Evolutionary conservation across 2,329 filamentous ascomycete species (phyloP).

Genomic region (Dothiorella sarmentorum): DNA sequence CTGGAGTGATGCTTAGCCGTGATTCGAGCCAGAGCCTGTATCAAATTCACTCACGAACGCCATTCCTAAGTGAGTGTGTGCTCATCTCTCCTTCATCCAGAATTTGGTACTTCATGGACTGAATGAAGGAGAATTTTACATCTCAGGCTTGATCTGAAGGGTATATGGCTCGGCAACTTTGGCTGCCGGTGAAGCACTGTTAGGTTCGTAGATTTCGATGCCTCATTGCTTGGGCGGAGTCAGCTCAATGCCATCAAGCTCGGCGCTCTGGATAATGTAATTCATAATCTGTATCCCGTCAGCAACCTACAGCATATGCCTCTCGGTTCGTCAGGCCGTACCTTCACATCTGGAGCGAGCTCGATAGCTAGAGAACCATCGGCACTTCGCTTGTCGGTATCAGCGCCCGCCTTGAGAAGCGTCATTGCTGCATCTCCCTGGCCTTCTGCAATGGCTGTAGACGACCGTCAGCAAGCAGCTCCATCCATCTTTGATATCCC

Average conservation of each 20-base stretch:
- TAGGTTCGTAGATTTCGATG: background rate
- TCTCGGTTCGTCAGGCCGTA: conserved; percentile 37
- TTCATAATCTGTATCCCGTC: conserved; percentile 33
- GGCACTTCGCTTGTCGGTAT: conserved; percentile 70
- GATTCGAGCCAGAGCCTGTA: too few species aligned
- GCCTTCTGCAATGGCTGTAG: conserved; percentile 65
- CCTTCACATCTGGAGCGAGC: conserved; percentile 80
- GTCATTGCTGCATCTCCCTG: conserved; percentile 77
- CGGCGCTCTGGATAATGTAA: conserved; percentile 74
- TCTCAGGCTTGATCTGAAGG: background rate
- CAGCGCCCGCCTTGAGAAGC: conserved; percentile 80
- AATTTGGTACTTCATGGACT: too few species aligned
- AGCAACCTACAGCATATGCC: background rate
- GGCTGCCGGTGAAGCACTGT: background rate
- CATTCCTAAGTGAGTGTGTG: too few species aligned
- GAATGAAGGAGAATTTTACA: background rate
- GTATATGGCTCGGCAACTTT: background rate
- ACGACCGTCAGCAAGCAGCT: background rate
- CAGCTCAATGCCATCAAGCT: conserved; percentile 79
- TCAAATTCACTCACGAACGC: too few species aligned
- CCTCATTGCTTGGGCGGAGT: background rate
- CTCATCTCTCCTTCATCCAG: too few species aligned
- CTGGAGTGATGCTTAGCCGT: too few species aligned
- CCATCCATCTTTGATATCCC: too few species aligned
- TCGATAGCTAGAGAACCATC: conserved; percentile 73